Evolutionary conservation across 1,284 basidiomycete species (phyloP).

Genomic region (Papiliotrema laurentii): DNA sequence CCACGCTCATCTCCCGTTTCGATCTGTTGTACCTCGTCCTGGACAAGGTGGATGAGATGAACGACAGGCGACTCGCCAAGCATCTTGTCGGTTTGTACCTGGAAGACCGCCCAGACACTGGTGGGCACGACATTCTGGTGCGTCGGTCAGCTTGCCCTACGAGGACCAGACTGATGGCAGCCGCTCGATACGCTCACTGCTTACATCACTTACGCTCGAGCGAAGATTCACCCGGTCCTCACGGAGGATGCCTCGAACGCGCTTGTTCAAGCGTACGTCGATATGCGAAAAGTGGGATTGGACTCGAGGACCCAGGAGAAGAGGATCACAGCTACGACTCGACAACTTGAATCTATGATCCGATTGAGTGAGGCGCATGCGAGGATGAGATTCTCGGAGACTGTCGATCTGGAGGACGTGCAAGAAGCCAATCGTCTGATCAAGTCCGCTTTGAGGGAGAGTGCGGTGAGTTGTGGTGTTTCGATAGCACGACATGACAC

Average conservation of each 20-base stretch:
- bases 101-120: conserved; percentile 75
- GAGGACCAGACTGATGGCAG: conserved; percentile 48
- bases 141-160: conserved; percentile 34
- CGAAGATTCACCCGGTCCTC: conserved; percentile 83
- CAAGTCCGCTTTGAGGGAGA: conserved; percentile 89
- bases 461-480: conserved; percentile 53
- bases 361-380: conserved; percentile 96
- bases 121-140: conserved; percentile 71
- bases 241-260: conserved; percentile 80
- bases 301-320: conserved; percentile 84
- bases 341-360: conserved; percentile 96
- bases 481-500: not conserved
- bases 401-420: conserved; percentile 83
- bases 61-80: conserved; percentile 85
- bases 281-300: conserved; percentile 85
- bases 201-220: conserved; percentile 89
- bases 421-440: conserved; percentile 87
- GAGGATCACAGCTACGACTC: conserved; percentile 94
- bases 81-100: conserved; percentile 91
- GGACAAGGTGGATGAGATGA: conserved; percentile 85
- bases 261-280: conserved; percentile 84
- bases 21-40: conserved; percentile 96
- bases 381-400: conserved; percentile 82
- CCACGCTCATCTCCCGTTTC: conserved; percentile 95
- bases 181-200: conserved; percentile 84